Base-by-base conservation (phyloP, 805 yeast genomes). In the Zygosaccharomyces gambellarensis region DNA sequence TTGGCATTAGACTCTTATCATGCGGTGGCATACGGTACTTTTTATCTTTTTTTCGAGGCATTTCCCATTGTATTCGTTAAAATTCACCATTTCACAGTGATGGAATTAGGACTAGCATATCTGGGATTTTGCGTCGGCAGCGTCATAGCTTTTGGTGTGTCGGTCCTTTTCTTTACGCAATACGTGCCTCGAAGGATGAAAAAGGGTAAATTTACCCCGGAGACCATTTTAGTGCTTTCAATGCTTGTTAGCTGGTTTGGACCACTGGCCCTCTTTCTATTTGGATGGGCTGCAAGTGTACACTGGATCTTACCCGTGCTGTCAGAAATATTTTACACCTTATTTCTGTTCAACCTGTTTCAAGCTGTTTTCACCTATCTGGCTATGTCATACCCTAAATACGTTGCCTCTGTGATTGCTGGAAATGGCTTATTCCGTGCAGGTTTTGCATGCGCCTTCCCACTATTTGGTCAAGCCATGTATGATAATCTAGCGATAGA, bases 41-140 rank as follows among this genome's bases (percentile, higher is more conserved):
- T 78, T 52, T 82, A 79, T 60, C 61, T 79, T 21, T 81, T 78
- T 71, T 78, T 81, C 56, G 86, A 82, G 63, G 80, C 80, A 4
- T 79, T 78, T 65, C 86, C 87, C 8, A 68, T 81, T 31, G 80
- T 78, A 2, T 82, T 75, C 52, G 48, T 53, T 6, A 75, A 71
- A 2, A 57, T 70, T 23, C 70, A 78, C 53, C 60, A 70, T 32
- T 82, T 82, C 62, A 71, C 78, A 4, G 56, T 71, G 23, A 70
- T 79, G 29, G 78, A 76, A 46, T 52, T 63, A 25, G 81, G 84
- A 17, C 63, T 71, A 2, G 63, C 82, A 1, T 82, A 71, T 62
- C 40, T 77, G 31, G 70, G 79, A 10, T 63, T 76, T 31, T 57
- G 72, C 42, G 68, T 77, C 29, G 86, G 86, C 32, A 67, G 72